Evolutionary conservation across 495 filamentous ascomycete species (phyloP).

Genomic region (Neurospora sp.): DNA sequence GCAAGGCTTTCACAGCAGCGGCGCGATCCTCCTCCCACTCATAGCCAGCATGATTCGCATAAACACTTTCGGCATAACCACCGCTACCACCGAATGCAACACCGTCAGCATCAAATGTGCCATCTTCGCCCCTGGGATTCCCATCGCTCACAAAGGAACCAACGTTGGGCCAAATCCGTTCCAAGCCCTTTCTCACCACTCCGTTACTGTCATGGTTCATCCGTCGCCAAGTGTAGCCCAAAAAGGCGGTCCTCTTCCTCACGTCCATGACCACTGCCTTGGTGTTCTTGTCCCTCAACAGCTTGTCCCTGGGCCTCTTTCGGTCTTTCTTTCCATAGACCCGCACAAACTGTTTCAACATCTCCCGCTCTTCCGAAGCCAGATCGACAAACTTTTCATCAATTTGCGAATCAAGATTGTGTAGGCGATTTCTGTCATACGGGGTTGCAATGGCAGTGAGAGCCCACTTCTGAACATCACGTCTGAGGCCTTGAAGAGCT

Average conservation of each 20-base stretch:
- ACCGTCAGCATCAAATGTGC: background rate
- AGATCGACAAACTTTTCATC: conserved; percentile 19
- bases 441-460: conserved; percentile 30
- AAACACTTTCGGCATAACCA: background rate
- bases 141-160: background rate
- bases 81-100: background rate
- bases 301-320: conserved; percentile 65
- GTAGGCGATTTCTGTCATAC: conserved; percentile 32
- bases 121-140: background rate
- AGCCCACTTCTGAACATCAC: conserved; percentile 30
- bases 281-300: conserved; percentile 61
- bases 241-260: conserved; percentile 69
- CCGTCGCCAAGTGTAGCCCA: conserved; percentile 78
- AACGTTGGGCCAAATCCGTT: background rate
- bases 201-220: conserved; percentile 13
- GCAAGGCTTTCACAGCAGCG: background rate
- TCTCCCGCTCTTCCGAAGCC: conserved; percentile 19
- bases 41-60: background rate
- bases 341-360: conserved; percentile 26
- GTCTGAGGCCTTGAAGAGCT: conserved; percentile 22
- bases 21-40: conserved; percentile 1
- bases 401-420: conserved; percentile 36
- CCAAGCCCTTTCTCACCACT: background rate
- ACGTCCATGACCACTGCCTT: conserved; percentile 60
- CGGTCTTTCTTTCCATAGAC: conserved; percentile 10